A percentile compares a stretch with the other conserved stretches of the same genome.
These are phyloP conservation scores for Allantophomopsis cytisporea DNA, from an alignment of 2,329 filamentous ascomycete genomes.

Conservation along the genomic window DNA sequence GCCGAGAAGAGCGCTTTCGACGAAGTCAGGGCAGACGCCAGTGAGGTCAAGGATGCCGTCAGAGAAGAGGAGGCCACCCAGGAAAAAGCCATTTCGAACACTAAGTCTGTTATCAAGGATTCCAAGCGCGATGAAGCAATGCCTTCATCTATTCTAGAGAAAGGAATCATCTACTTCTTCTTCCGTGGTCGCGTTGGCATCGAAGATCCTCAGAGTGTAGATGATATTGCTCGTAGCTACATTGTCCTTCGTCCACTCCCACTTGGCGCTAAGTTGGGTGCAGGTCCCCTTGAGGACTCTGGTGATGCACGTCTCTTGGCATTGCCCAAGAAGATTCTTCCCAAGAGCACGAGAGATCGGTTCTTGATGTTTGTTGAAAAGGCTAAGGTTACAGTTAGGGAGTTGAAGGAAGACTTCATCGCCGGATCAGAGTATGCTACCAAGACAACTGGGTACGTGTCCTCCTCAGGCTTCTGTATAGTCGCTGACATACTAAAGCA, in stretches of 20 bases:
- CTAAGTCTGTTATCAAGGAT: slow-evolving; percentile 15
- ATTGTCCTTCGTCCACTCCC: slow-evolving; percentile 66
- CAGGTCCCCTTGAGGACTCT: slow-evolving; percentile 30
- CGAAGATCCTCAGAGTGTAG: slow-evolving; percentile 52
- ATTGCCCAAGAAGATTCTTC: slow-evolving; percentile 75
- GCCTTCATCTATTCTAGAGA: slow-evolving; percentile 56
- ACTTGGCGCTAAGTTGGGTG: slow-evolving; percentile 51
- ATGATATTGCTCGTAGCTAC: slow-evolving; percentile 66
- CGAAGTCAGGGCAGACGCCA: slow-evolving; percentile 16
- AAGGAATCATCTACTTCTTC: slow-evolving; percentile 87
- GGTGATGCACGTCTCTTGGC: slow-evolving; percentile 60
- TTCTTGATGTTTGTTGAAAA: slow-evolving; percentile 83
- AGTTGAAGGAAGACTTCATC: slow-evolving; percentile 63
- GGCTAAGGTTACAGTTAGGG: slow-evolving; percentile 45
- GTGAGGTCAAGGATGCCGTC: slow-evolving; percentile 11
- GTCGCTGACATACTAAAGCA: slow-evolving; percentile 20
- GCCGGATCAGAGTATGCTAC: slow-evolving; percentile 56
- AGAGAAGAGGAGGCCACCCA: slow-evolving; percentile 11
- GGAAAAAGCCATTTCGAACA: slow-evolving; percentile 14
- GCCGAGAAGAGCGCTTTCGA: slow-evolving; percentile 14
- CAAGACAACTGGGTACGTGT: slow-evolving; percentile 48
- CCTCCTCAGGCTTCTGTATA: background rate
- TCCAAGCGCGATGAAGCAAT: slow-evolving; percentile 19
- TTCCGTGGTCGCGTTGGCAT: slow-evolving; percentile 64
- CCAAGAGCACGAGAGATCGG: slow-evolving; percentile 50